Conservation (phyloP, 2,329 filamentous ascomycete species). For the Aspergillus alliaceus region DNA sequence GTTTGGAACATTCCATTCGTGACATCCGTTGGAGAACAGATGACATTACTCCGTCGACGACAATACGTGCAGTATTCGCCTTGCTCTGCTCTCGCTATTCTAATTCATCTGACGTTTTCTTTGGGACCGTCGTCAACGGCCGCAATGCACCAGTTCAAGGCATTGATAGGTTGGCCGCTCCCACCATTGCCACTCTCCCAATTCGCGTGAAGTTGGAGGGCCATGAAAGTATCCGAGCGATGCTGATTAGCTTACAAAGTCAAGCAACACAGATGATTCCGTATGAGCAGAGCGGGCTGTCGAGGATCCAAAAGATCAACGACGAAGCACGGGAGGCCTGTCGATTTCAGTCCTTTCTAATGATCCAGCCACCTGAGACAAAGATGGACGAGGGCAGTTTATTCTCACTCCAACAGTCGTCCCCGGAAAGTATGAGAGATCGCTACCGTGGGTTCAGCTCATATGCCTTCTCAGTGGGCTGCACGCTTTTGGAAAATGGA, state of each 20-base stretch:
- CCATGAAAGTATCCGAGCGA: constrained; percentile 41
- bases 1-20: neutral
- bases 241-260: constrained; percentile 54
- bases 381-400: neutral
- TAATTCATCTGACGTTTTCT: constrained; percentile 38
- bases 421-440: neutral
- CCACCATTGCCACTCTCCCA: constrained; percentile 10
- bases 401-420: neutral
- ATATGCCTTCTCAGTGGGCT: neutral
- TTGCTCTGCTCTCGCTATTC: constrained; percentile 36
- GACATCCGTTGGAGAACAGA: neutral
- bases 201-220: constrained; percentile 12
- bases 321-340: constrained; percentile 40
- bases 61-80: constrained; percentile 40
- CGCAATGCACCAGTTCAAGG: constrained; percentile 37
- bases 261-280: constrained; percentile 55
- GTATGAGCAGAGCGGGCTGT: constrained; percentile 57
- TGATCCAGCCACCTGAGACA: constrained; percentile 26
- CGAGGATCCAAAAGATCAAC: constrained; percentile 51
- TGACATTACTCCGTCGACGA: constrained; percentile 24
- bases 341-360: constrained; percentile 42
- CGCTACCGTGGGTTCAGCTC: neutral
- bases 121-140: constrained; percentile 42
- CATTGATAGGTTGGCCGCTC: constrained; percentile 36
- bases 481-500: neutral